Evolutionary conservation across 2,329 filamentous ascomycete genomes (phyloP), one percentile per base, ranked within the genome.

Genomic region (Sporothrix variecibatus): DNA sequence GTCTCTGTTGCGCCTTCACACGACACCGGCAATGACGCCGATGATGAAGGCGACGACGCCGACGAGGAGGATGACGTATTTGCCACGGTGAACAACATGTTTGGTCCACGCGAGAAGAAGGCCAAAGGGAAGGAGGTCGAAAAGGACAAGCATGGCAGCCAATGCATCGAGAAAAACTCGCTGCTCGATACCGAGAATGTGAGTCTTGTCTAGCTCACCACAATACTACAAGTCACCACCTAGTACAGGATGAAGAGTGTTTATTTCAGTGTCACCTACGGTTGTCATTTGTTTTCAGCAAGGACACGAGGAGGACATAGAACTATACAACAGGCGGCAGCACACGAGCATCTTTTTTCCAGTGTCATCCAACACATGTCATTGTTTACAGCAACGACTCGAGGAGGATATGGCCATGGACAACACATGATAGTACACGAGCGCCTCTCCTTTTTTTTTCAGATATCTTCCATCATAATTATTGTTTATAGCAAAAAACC

Each of bases 51-150:
- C 20, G 71, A 71, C 12, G 68, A 11, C 4, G 9, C 28, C 9
- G 68, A 71, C 8, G 58, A 40, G 1, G 26, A 72, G 3, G 43
- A 49, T 8, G 71, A 73, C 26, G 28, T 73, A 3, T 73, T 73
- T 67, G 67, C 56, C 9, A 62, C 9, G 9, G 56, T 73, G 2
- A 46, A 71, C 72, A 65, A 43, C 11, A 58, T 73, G 8, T 73
- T 73, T 53, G 67, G 72, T 7, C n/a, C 15, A 8, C 51, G 15
- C 23, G 40, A 11, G 2, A 46, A 5, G 40, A 43, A 20, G 40
- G n/a, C 1, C 23, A 49, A 23, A 4, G 28, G 7, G 34, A 69
- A 40, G 28, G 28, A 56, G 28, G 20, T 2, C 34, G 8, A 46
- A n/a, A 43, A 26, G 17, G 17, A 34, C 8, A 56, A 53, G 49